Percentiles rank a stretch among this genome's conserved stretches.
These are phyloP conservation scores for Inga laurina DNA, from an alignment of 306 rosid genomes.

Conservation along the genomic window DNA sequence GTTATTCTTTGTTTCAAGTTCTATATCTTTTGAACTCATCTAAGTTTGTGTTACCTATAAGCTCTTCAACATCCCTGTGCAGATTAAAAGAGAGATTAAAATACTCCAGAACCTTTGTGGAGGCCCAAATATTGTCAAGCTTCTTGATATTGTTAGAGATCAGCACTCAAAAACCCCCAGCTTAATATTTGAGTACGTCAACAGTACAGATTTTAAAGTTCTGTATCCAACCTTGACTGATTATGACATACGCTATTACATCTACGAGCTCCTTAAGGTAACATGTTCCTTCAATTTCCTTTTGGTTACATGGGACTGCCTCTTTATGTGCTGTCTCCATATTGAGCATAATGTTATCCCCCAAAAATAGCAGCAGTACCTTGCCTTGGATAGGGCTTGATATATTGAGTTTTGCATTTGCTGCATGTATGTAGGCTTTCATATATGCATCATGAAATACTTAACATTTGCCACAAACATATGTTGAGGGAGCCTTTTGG, in stretches of 20 bases:
- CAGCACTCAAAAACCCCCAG: constrained; percentile 89
- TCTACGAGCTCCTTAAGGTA: constrained; percentile 90
- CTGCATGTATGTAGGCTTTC: neutral
- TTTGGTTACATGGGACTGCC: neutral
- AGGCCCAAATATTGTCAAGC: constrained; percentile 82
- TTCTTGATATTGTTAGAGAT: constrained; percentile 80
- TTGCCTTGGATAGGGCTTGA: constrained; percentile 3
- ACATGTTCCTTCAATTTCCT: constrained; percentile 15
- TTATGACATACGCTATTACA: constrained; percentile 87
- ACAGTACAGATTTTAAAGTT: constrained; percentile 82
- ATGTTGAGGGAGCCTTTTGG: neutral
- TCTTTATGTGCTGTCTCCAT: constrained; percentile 11
- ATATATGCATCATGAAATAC: neutral
- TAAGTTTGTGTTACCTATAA: neutral
- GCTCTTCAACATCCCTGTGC: constrained; percentile 32
- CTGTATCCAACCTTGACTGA: constrained; percentile 82
- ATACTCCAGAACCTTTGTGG: constrained; percentile 85
- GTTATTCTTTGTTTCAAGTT: neutral
- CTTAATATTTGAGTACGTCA: constrained; percentile 79
- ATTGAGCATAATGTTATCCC: neutral
- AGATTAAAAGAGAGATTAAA: constrained; percentile 87
- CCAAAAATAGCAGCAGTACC: neutral
- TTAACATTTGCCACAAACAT: neutral
- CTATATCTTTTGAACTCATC: constrained; percentile 1
- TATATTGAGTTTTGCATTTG: constrained; percentile 3